phyloP scores from a whole-genome alignment of 2,329 filamentous ascomycete genomes.

The Thelonectria discophora region DNA sequence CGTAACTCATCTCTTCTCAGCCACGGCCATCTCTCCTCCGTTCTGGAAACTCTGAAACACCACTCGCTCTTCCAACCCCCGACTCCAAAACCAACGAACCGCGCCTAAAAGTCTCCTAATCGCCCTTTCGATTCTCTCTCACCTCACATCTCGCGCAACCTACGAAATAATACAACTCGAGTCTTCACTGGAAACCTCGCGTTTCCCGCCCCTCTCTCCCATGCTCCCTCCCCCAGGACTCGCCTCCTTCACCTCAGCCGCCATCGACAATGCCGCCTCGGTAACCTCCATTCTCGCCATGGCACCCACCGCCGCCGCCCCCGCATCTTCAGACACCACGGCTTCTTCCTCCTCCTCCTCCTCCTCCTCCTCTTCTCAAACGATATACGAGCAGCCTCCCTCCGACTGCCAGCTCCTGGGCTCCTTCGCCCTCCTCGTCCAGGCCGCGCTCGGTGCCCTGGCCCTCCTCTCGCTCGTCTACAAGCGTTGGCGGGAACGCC shows the following conservation, averaged over 20 bases:
- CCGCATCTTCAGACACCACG: slow-evolving; percentile 42
- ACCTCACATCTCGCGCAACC: background rate
- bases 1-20: slow-evolving; percentile 1
- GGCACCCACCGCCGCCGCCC: slow-evolving; percentile 43
- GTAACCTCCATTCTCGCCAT: slow-evolving; percentile 39
- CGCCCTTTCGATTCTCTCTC: slow-evolving; percentile 2
- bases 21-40: slow-evolving; percentile 22
- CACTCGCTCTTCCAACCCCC: background rate
- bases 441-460: slow-evolving; percentile 83
- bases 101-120: background rate
- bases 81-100: slow-evolving; percentile 11
- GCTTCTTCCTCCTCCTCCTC: slow-evolving; percentile 29
- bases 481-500: slow-evolving; percentile 91
- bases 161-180: background rate
- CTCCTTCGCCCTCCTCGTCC: slow-evolving; percentile 89
- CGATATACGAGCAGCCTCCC: slow-evolving; percentile 56
- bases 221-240: slow-evolving; percentile 39
- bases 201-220: slow-evolving; percentile 6
- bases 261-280: slow-evolving; percentile 36
- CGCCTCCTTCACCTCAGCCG: slow-evolving; percentile 31
- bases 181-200: slow-evolving; percentile 13
- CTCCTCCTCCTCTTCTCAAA: slow-evolving; percentile 22
- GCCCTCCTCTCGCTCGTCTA: slow-evolving; percentile 88
- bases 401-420: slow-evolving; percentile 90
- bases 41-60: slow-evolving; percentile 19